Evolutionary conservation across 495 filamentous ascomycete species (phyloP).

Genomic region (Aspergillus funiculosus): DNA sequence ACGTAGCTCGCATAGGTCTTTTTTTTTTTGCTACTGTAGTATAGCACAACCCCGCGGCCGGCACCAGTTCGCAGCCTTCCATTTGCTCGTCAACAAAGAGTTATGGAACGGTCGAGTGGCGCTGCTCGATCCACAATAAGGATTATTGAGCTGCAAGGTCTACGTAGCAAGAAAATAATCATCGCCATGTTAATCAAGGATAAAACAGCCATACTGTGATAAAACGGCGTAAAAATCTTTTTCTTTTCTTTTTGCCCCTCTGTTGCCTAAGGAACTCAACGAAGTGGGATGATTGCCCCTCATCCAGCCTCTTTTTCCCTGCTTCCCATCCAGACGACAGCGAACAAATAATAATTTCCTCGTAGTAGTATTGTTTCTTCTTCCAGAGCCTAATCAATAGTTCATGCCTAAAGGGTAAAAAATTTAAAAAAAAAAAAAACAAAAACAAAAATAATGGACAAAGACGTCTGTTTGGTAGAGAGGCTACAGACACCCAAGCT

Average conservation of each 20-base stretch:
- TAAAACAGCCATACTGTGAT: background rate
- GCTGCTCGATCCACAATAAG: constrained; percentile 20
- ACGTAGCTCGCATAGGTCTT: no score
- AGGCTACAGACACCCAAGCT: constrained; percentile 7
- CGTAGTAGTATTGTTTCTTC: background rate
- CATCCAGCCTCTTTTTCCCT: constrained; percentile 1
- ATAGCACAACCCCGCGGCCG: constrained; percentile 26
- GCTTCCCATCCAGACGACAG: background rate
- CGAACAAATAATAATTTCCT: background rate
- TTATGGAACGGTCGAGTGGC: constrained; percentile 22
- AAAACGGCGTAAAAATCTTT: constrained; percentile 9
- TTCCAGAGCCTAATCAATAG: constrained; percentile 2
- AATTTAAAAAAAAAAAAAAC: constrained; percentile 5
- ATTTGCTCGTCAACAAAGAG: constrained; percentile 17
- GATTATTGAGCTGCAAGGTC: constrained; percentile 11
- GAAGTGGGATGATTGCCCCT: constrained; percentile 16
- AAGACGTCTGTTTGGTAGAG: background rate
- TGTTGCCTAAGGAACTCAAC: constrained; percentile 14
- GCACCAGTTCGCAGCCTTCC: constrained; percentile 1
- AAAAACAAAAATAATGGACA: background rate
- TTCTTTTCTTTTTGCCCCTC: constrained; percentile 11
- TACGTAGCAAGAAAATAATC: constrained; percentile 10
- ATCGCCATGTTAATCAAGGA: constrained; percentile 1
- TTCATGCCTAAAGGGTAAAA: constrained; percentile 6
- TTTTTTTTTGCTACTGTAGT: constrained; percentile 28